Conservation (phyloP, 495 filamentous ascomycete species). For the Ascodesmis nigricans region DNA sequence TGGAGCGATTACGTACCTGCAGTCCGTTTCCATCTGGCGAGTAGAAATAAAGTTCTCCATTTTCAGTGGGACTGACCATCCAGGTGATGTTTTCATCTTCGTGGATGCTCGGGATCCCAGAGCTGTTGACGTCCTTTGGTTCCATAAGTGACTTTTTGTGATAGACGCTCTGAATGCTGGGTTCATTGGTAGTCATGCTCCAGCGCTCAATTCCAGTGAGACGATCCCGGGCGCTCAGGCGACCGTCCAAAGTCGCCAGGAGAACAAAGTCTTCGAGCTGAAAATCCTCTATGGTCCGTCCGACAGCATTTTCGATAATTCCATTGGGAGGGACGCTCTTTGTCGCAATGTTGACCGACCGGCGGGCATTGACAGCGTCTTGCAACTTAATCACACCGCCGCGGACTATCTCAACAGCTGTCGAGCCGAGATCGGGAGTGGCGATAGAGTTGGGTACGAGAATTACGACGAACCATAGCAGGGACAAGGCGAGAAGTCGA, state of each 20-base stretch:
- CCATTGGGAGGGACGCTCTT: too few species aligned
- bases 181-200: slow-evolving; percentile 59
- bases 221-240: slow-evolving; percentile 77
- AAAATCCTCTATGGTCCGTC: slow-evolving; percentile 60
- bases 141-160: slow-evolving; percentile 47
- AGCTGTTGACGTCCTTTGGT: slow-evolving; percentile 26
- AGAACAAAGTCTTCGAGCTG: slow-evolving; percentile 99
- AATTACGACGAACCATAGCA: too few species aligned
- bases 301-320: too few species aligned
- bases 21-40: slow-evolving; percentile 31
- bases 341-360: too few species aligned
- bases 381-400: too few species aligned
- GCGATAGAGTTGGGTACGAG: too few species aligned
- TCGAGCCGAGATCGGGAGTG: too few species aligned
- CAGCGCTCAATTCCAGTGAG: slow-evolving; percentile 64
- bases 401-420: too few species aligned
- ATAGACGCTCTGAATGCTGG: slow-evolving; percentile 77
- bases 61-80: slow-evolving; percentile 82
- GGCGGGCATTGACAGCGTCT: too few species aligned
- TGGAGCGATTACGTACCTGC: slow-evolving; percentile 11
- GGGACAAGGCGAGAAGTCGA: too few species aligned
- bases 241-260: slow-evolving; percentile 96
- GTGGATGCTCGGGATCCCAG: slow-evolving; percentile 25
- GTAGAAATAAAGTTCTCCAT: slow-evolving; percentile 80
- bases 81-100: slow-evolving; percentile 65